phyloP scores from a whole-genome alignment of 2,329 filamentous ascomycete genomes.

The Ophiostoma novo-ulmi region DNA sequence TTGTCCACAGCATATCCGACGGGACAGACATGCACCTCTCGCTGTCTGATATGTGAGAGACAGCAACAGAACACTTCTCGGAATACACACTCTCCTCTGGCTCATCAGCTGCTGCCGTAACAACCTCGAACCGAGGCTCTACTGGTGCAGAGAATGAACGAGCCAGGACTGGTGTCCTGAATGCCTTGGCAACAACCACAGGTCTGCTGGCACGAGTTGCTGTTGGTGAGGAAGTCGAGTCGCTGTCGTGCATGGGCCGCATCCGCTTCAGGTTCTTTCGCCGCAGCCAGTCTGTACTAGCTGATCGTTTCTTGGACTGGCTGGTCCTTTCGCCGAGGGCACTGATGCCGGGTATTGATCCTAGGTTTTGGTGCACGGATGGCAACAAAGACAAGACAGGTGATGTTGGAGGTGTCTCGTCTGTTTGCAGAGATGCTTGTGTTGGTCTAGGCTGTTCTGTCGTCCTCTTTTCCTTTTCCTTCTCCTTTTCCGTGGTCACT shows the following conservation, averaged over 20 bases:
- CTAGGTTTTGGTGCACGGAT: neutral
- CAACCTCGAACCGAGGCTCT: neutral
- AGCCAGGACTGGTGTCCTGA: neutral
- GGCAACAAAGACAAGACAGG: neutral
- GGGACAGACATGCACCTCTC: neutral
- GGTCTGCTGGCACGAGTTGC: constrained; percentile 9
- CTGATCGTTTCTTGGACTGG: constrained; percentile 18
- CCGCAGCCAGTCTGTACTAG: constrained; percentile 23
- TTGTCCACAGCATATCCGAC: neutral
- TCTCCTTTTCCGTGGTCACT: neutral
- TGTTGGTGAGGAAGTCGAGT: constrained; percentile 17
- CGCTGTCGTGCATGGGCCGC: constrained; percentile 10
- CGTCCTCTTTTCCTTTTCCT: no score
- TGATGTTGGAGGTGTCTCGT: neutral
- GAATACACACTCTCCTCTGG: neutral
- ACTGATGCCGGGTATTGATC: constrained; percentile 24
- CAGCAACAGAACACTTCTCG: neutral
- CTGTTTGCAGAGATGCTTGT: neutral
- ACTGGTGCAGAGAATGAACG: neutral
- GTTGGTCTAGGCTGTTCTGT: neutral
- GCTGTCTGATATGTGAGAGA: neutral
- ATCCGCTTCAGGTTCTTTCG: constrained; percentile 24
- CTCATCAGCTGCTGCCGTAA: neutral
- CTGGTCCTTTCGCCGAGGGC: constrained; percentile 27
- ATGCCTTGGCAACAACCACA: constrained; percentile 3